phyloP scores from a whole-genome alignment of 1,139 yeast species.

The Meyerozyma smithsonii region DNA sequence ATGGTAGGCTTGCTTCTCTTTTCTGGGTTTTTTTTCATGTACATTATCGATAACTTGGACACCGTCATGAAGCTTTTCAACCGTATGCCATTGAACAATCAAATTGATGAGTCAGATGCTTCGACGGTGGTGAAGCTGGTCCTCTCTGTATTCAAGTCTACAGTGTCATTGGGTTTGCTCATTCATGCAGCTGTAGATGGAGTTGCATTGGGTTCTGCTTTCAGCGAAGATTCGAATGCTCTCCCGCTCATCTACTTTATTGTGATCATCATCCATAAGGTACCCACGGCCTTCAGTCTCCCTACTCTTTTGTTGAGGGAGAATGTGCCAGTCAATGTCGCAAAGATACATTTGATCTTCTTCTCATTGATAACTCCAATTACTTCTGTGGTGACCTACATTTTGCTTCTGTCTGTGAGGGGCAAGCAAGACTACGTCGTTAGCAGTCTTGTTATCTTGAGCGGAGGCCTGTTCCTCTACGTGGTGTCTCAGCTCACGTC shows the following conservation, averaged over 20 bases:
- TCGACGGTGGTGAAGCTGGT: neutral
- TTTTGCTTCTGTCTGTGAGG: constrained; percentile 27
- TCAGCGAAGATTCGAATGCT: constrained; percentile 39
- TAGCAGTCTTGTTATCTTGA: constrained; percentile 52
- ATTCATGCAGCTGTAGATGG: constrained; percentile 74
- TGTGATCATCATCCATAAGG: constrained; percentile 65
- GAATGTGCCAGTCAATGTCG: constrained; percentile 20
- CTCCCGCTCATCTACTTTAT: constrained; percentile 49
- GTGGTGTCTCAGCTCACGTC: constrained; percentile 64
- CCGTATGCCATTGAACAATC: neutral
- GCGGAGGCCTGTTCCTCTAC: constrained; percentile 71
- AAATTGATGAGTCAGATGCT: neutral
- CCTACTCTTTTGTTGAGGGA: constrained; percentile 50
- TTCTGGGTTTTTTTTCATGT: constrained; percentile 51
- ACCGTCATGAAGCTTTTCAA: constrained; percentile 3
- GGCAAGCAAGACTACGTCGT: constrained; percentile 34
- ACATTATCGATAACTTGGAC: constrained; percentile 36
- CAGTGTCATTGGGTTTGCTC: constrained; percentile 57
- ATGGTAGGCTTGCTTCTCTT: constrained; percentile 31
- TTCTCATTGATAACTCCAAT: constrained; percentile 54
- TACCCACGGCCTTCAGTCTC: constrained; percentile 73
- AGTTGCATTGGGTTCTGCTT: constrained; percentile 64
- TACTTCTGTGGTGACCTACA: constrained; percentile 44
- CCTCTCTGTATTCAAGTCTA: constrained; percentile 14
- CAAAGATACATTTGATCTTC: constrained; percentile 37